A percentile compares a stretch with the other conserved stretches of the same genome.
phyloP scores from a whole-genome alignment of 106 monocot species.

The Dendrobium nobile region DNA sequence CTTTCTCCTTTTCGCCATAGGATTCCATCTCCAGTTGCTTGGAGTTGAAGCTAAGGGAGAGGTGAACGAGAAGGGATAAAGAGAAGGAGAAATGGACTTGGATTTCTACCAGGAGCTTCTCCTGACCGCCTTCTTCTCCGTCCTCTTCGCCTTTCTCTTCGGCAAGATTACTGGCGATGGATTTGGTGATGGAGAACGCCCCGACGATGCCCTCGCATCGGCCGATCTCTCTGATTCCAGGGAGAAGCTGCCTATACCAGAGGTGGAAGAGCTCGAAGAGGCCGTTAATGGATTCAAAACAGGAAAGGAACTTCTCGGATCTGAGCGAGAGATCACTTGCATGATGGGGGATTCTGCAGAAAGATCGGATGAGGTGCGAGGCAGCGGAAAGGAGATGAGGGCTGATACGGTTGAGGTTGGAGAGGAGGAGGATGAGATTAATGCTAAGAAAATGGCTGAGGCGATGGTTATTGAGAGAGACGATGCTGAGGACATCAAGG shows the following conservation, averaged over 20 bases:
- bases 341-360: too few species aligned
- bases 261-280: background rate
- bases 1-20: background rate
- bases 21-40: background rate
- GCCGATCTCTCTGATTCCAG: background rate
- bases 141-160: constrained; percentile 43
- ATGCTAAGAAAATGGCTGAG: background rate
- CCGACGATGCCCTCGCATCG: background rate
- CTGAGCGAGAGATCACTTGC: background rate
- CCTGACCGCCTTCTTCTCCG: constrained; percentile 34
- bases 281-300: background rate
- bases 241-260: background rate
- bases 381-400: background rate
- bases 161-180: constrained; percentile 22
- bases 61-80: constrained; percentile 3
- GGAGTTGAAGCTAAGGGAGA: constrained; percentile 14
- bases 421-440: background rate
- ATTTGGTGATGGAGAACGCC: background rate
- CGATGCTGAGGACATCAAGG: background rate
- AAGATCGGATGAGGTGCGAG: background rate
- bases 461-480: background rate
- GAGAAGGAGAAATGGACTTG: constrained; percentile 17
- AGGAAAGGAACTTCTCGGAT: background rate
- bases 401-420: background rate
- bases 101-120: constrained; percentile 44